Conservation (phyloP, 2,329 filamentous ascomycete genomes). For the Penicillium crustosum region DNA sequence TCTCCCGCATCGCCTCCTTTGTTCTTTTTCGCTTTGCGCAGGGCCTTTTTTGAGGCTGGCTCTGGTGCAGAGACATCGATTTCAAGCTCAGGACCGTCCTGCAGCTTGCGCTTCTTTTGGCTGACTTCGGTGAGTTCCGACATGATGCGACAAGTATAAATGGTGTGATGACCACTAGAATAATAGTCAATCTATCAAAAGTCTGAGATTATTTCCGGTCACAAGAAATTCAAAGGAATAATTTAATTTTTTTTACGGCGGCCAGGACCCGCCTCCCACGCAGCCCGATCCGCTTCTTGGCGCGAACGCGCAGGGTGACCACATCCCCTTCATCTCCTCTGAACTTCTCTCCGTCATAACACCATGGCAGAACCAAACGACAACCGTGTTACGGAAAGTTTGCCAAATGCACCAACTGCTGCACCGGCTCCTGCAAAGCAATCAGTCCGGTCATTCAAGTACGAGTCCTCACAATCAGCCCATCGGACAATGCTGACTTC, state of each 20-base stretch:
- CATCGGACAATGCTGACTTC: conserved; percentile 15
- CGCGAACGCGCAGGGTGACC: conserved; percentile 20
- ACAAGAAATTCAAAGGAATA: conserved; percentile 3
- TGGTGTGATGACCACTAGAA: background rate
- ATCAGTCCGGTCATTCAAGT: conserved; percentile 69
- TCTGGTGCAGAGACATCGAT: conserved; percentile 88
- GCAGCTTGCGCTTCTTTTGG: conserved; percentile 69
- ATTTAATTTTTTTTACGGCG: conserved; percentile 31
- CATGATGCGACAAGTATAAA: conserved; percentile 26
- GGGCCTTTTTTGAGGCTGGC: conserved; percentile 90
- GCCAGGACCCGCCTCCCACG: conserved; percentile 28
- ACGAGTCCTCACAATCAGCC: conserved; percentile 15
- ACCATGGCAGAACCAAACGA: conserved; percentile 37
- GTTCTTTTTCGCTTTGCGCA: conserved; percentile 81
- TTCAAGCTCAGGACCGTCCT: conserved; percentile 65
- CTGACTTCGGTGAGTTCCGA: conserved; percentile 27
- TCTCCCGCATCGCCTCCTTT: conserved; percentile 16
- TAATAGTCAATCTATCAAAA: background rate
- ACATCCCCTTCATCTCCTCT: conserved; percentile 12
- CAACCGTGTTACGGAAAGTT: conserved; percentile 29
- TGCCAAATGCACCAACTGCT: conserved; percentile 30
- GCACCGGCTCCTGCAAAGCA: conserved; percentile 47
- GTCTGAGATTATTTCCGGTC: background rate
- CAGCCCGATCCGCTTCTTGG: conserved; percentile 22
- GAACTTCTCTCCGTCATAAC: conserved; percentile 5